Percentiles rank a stretch among this genome's conserved stretches.
These are phyloP conservation scores for Kluyveromyces wickerhamii DNA, from an alignment of 805 yeast genomes.

Conservation along the genomic window DNA sequence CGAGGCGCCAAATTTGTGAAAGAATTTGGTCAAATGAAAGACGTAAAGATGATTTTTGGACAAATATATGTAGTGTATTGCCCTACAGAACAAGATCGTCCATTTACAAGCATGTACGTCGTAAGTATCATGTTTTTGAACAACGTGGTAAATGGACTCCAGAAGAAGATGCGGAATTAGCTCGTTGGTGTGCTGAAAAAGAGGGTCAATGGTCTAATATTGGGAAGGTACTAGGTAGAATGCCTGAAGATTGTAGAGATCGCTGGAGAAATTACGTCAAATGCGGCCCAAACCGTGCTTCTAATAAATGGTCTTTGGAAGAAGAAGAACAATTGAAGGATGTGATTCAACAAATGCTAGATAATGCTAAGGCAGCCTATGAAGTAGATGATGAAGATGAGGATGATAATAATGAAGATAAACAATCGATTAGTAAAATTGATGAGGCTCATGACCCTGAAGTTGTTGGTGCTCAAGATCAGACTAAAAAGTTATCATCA, in stretches of 20 bases:
- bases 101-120: conserved; percentile 84
- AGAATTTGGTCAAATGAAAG: conserved; percentile 84
- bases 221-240: conserved; percentile 72
- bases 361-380: conserved; percentile 21
- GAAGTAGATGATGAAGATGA: conserved; percentile 13
- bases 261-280: conserved; percentile 94
- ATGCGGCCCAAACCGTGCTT: conserved; percentile 71
- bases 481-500: conserved; percentile 11
- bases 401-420: conserved; percentile 12
- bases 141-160: conserved; percentile 87
- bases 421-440: conserved; percentile 22
- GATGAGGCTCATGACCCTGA: conserved; percentile 12
- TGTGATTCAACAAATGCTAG: conserved; percentile 45
- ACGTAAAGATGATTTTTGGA: conserved; percentile 88
- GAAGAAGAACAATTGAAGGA: conserved; percentile 58
- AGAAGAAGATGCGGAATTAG: conserved; percentile 67
- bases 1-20: conserved; percentile 64
- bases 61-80: conserved; percentile 62
- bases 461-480: conserved; percentile 16
- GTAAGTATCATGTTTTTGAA: conserved; percentile 81
- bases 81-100: conserved; percentile 86
- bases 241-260: conserved; percentile 98
- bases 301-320: conserved; percentile 69
- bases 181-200: conserved; percentile 51
- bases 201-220: conserved; percentile 86